phyloP scores from a whole-genome alignment of 768 basidiomycete genomes.

The Ramaria sp. region DNA sequence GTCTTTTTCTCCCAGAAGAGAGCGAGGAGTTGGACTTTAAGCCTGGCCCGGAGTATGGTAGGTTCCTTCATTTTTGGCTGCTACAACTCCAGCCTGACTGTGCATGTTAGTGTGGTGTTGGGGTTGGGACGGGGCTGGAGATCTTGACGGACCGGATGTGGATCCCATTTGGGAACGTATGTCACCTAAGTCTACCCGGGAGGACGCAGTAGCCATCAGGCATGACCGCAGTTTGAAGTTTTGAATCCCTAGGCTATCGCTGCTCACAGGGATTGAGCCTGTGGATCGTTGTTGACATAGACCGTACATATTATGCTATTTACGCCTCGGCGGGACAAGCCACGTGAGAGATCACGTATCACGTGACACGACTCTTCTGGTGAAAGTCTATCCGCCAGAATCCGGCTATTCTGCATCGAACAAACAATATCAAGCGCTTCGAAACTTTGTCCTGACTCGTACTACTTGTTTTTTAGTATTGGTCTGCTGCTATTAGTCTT shows the following conservation, averaged over 20 bases:
- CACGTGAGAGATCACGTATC: no score
- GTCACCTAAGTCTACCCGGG: conserved; percentile 43
- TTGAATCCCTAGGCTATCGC: background rate
- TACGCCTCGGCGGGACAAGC: no score
- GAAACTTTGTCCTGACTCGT: no score
- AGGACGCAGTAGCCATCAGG: conserved; percentile 54
- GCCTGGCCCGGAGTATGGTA: conserved; percentile 80
- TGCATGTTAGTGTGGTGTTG: conserved; percentile 83
- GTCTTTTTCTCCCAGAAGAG: conserved; percentile 87
- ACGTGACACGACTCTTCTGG: no score
- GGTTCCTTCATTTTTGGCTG: conserved; percentile 21
- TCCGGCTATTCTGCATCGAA: no score
- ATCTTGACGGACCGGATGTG: conserved; percentile 94
- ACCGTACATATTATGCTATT: no score
- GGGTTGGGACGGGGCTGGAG: conserved; percentile 99
- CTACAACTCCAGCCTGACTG: background rate
- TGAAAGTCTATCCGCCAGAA: no score
- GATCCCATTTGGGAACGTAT: conserved; percentile 94
- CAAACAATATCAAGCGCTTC: no score
- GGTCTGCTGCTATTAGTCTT: background rate
- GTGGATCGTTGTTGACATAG: no score
- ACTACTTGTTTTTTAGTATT: no score
- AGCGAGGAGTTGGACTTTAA: conserved; percentile 63
- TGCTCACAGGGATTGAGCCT: background rate
- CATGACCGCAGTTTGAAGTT: conserved; percentile 43